Percentiles rank a stretch among this genome's conserved stretches.
These are phyloP conservation scores for Pyricularia pennisetigena DNA, from an alignment of 2,329 filamentous ascomycete genomes.

Conservation along the genomic window DNA sequence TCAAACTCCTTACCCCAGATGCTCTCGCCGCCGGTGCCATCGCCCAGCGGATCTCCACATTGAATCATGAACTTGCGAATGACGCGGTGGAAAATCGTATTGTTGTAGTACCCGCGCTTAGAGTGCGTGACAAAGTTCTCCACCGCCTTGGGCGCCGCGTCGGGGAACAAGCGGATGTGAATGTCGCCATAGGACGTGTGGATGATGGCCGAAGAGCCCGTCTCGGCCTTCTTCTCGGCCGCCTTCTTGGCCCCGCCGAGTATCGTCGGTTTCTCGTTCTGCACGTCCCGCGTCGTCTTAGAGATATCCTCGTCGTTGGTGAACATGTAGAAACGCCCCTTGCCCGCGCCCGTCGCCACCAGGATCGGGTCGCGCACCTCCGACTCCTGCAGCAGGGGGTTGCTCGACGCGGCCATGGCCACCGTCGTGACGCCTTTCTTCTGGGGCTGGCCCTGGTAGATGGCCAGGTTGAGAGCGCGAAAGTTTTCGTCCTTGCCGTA, in stretches of 20 bases:
- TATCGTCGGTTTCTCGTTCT: conserved; percentile 83
- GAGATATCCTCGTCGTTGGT: conserved; percentile 79
- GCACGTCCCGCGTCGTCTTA: conserved; percentile 79
- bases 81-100: conserved; percentile 92
- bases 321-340: conserved; percentile 96
- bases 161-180: conserved; percentile 83
- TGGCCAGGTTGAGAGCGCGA: conserved; percentile 67
- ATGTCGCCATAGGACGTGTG: conserved; percentile 95
- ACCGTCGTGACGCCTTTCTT: conserved; percentile 91
- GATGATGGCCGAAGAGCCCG: conserved; percentile 69
- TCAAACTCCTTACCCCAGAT: conserved; percentile 91
- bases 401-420: conserved; percentile 92
- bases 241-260: conserved; percentile 46
- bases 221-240: conserved; percentile 55
- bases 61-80: conserved; percentile 99
- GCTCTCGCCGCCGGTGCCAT: conserved; percentile 81
- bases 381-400: conserved; percentile 86
- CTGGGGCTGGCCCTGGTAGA: conserved; percentile 93
- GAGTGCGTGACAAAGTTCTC: conserved; percentile 96
- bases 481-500: conserved; percentile 88
- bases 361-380: conserved; percentile 87
- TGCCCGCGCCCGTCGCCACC: conserved; percentile 72
- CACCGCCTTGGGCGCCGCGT: conserved; percentile 85
- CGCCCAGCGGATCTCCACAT: conserved; percentile 72
- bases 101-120: conserved; percentile 89